Evolutionary conservation across 768 basidiomycete species (phyloP).

Genomic region (Xanthoconium purpureum): DNA sequence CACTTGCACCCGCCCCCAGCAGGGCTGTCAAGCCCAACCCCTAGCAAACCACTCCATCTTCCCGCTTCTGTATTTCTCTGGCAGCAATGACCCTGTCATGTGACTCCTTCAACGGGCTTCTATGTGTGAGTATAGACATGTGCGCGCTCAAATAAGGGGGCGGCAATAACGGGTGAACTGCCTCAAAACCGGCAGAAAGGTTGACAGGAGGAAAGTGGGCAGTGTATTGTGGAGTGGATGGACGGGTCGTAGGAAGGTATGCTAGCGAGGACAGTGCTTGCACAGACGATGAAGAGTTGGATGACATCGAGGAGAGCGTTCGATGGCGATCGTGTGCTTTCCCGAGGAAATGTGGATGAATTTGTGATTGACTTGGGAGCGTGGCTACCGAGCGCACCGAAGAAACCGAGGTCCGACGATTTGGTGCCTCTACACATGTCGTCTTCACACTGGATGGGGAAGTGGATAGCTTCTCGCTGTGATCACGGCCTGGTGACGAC

Average conservation of each 20-base stretch:
- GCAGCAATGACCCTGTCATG: conserved; percentile 64
- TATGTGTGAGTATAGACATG: conserved; percentile 61
- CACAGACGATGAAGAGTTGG: conserved; percentile 42
- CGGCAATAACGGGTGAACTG: conserved; percentile 68
- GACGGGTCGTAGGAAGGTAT: conserved; percentile 45
- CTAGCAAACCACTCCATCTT: conserved; percentile 3
- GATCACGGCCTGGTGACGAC: conserved; percentile 35
- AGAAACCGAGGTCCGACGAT: conserved; percentile 54
- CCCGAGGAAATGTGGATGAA: conserved; percentile 32
- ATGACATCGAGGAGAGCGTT: conserved; percentile 57
- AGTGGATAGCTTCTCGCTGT: conserved; percentile 24
- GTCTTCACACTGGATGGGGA: conserved; percentile 41
- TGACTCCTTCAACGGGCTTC: conserved; percentile 66
- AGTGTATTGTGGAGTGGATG: conserved; percentile 43
- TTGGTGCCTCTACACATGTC: conserved; percentile 30
- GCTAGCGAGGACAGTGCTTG: conserved; percentile 57
- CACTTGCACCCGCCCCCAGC: background rate
- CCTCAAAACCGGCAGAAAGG: conserved; percentile 51
- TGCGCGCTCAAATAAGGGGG: conserved; percentile 70
- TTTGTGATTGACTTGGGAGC: conserved; percentile 43
- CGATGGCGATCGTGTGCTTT: conserved; percentile 45
- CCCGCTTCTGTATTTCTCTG: conserved; percentile 39
- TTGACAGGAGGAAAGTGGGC: conserved; percentile 65
- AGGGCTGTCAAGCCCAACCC: background rate
- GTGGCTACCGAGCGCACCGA: conserved; percentile 60